phyloP scores from a whole-genome alignment of 441 rosid species.

The Populus hybrid region DNA sequence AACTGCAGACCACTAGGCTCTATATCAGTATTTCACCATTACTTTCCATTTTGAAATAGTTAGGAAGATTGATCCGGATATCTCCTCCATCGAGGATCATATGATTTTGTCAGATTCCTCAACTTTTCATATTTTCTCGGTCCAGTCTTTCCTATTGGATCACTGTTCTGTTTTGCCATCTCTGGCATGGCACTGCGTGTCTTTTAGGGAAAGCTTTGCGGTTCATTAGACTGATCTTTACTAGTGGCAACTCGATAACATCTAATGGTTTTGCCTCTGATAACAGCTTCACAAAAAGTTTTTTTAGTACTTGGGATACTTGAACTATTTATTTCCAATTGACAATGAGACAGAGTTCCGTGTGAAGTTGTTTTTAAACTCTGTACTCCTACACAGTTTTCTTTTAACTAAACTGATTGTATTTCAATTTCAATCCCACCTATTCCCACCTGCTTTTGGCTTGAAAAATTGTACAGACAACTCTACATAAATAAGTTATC shows the following conservation, averaged over 20 bases:
- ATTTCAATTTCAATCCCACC: not conserved
- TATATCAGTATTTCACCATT: not conserved
- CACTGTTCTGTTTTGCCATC: not conserved
- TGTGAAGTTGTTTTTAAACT: not conserved
- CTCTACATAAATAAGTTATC: not conserved
- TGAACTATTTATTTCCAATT: not conserved
- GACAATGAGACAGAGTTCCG: not conserved
- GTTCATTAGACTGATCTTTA: not conserved
- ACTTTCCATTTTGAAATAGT: not conserved
- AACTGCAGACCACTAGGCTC: not conserved
- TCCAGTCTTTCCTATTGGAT: not conserved
- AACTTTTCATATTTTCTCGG: not conserved
- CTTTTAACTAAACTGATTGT: not conserved
- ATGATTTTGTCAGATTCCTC: not conserved
- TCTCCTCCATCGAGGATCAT: not conserved
- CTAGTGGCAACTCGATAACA: not conserved
- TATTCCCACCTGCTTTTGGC: not conserved
- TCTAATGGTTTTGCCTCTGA: not conserved
- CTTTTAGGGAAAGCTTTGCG: not conserved
- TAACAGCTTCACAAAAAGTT: not conserved
- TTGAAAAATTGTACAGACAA: not conserved
- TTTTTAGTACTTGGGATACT: not conserved
- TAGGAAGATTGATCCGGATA: not conserved
- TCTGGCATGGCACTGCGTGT: not conserved
- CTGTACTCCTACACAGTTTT: not conserved